Evolutionary conservation across 1,284 basidiomycete genomes (phyloP).

Genomic region (Chalciporus sp.): DNA sequence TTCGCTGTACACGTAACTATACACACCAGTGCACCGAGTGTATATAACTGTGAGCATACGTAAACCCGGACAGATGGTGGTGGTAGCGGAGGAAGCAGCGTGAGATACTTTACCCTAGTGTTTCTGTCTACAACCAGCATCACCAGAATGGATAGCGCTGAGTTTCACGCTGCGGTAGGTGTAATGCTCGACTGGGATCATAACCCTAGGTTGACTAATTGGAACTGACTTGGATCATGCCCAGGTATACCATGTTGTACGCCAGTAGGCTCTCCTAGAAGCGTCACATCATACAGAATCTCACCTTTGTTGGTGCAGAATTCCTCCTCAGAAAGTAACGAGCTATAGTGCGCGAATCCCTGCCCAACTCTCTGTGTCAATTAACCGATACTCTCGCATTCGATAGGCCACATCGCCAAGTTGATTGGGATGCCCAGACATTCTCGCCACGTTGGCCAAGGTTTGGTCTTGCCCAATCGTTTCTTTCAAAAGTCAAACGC

Average conservation of each 20-base stretch:
- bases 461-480: constrained; percentile 40
- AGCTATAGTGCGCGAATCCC: constrained; percentile 58
- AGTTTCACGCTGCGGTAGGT: constrained; percentile 64
- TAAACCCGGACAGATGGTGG: neutral
- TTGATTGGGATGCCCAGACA: constrained; percentile 82
- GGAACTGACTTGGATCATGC: neutral
- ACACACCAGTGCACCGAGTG: neutral
- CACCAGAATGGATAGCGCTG: constrained; percentile 54
- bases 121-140: neutral
- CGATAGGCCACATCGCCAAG: constrained; percentile 80
- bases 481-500: neutral
- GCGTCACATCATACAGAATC: neutral
- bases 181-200: neutral
- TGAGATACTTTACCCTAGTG: neutral
- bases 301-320: constrained; percentile 31
- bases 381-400: neutral
- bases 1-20: neutral
- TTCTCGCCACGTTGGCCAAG: constrained; percentile 85
- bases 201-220: neutral
- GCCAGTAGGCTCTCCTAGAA: constrained; percentile 37
- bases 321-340: constrained; percentile 65
- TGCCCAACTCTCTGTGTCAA: neutral
- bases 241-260: constrained; percentile 70
- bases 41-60: neutral
- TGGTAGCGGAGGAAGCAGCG: neutral